Conservation (phyloP, 2,329 filamentous ascomycete genomes). For the Ascochyta fabae region DNA sequence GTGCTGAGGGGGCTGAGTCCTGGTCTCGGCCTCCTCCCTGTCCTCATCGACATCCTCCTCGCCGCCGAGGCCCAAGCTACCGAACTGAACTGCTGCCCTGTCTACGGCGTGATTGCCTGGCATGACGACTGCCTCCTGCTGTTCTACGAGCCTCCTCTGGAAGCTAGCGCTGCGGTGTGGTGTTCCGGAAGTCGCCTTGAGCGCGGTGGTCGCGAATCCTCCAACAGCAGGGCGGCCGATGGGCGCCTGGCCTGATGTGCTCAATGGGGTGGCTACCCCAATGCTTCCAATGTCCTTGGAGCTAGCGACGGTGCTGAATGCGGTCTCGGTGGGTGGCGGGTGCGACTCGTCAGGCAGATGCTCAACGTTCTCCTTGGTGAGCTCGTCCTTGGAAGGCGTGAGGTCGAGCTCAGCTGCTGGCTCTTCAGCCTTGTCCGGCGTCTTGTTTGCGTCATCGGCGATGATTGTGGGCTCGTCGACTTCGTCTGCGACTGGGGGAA, state of each 20-base stretch:
- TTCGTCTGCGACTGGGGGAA: conserved; percentile 47
- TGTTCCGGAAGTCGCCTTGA: conserved; percentile 72
- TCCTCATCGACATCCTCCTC: conserved; percentile 82
- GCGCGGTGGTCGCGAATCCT: conserved; percentile 79
- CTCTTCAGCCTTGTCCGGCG: conserved; percentile 51
- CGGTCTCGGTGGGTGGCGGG: conserved; percentile 79
- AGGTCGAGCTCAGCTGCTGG: conserved; percentile 60
- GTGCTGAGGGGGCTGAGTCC: conserved; percentile 89
- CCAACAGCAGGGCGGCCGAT: conserved; percentile 68
- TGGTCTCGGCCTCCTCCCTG: conserved; percentile 92
- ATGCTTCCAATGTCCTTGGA: conserved; percentile 74
- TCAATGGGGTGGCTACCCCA: conserved; percentile 64
- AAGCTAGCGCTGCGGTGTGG: conserved; percentile 75
- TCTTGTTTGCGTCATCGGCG: conserved; percentile 38
- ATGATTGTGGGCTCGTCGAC: conserved; percentile 39
- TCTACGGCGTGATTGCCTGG: conserved; percentile 95
- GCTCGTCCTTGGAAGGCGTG: conserved; percentile 76
- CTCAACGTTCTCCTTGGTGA: conserved; percentile 92
- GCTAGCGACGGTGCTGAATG: conserved; percentile 86
- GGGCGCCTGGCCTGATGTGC: conserved; percentile 57
- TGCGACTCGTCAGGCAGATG: conserved; percentile 83
- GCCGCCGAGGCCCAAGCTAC: conserved; percentile 88
- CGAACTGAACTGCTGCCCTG: conserved; percentile 91
- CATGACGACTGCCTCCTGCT: conserved; percentile 98
- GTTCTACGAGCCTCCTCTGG: conserved; percentile 86